Percentiles rank a stretch among this genome's conserved stretches.
Conservation (phyloP, 768 basidiomycete genomes). For the Mycena epipterygia region DNA sequence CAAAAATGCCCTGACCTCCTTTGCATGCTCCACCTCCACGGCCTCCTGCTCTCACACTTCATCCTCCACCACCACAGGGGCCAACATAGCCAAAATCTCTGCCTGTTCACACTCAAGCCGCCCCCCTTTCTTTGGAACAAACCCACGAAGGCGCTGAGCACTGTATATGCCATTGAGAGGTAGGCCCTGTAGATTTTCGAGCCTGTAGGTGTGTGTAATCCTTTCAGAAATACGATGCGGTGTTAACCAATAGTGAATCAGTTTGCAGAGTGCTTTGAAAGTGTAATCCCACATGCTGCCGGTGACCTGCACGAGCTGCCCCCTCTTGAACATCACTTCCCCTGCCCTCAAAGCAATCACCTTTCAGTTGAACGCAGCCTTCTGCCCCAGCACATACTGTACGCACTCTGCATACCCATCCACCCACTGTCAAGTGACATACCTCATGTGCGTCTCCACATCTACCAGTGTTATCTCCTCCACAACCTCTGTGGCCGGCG, state of each 20-base stretch:
- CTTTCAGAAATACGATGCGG: slow-evolving; percentile 33
- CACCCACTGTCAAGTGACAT: slow-evolving; percentile 44
- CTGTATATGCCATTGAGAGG: not conserved
- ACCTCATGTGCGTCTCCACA: slow-evolving; percentile 42
- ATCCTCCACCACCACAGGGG: not conserved
- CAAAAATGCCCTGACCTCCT: not conserved
- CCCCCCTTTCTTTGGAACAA: slow-evolving; percentile 27
- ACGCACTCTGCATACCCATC: slow-evolving; percentile 44
- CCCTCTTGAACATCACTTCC: slow-evolving; percentile 41
- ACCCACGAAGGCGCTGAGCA: slow-evolving; percentile 17
- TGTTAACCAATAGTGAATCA: slow-evolving; percentile 48
- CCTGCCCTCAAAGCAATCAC: slow-evolving; percentile 9
- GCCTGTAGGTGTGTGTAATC: slow-evolving; percentile 30
- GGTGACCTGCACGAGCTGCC: slow-evolving; percentile 48
- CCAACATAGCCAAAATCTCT: not conserved
- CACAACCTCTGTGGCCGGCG: not conserved
- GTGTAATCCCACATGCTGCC: slow-evolving; percentile 44
- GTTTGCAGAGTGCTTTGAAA: slow-evolving; percentile 43
- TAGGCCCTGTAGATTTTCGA: slow-evolving; percentile 23
- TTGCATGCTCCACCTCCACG: slow-evolving; percentile 3
- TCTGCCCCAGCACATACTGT: slow-evolving; percentile 38
- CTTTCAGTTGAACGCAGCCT: slow-evolving; percentile 42
- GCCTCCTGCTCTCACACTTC: not conserved
- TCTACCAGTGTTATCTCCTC: slow-evolving; percentile 1
- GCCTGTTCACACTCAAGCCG: slow-evolving; percentile 7